Conservation (phyloP, 2,329 filamentous ascomycete genomes). For the Colletotrichum sp. region DNA sequence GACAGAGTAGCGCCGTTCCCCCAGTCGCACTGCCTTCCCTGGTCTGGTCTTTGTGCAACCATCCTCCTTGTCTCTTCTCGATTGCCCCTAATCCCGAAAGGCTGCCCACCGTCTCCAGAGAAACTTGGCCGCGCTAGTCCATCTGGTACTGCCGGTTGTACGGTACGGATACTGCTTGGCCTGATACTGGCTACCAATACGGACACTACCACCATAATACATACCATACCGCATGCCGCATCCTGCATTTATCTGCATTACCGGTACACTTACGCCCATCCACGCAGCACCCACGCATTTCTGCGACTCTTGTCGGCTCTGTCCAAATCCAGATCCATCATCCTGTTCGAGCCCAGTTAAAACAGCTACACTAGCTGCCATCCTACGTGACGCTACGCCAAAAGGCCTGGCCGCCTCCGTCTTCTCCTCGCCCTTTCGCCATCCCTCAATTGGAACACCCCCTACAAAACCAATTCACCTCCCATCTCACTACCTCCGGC, state of each 20-base stretch:
- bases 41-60: slow-evolving; percentile 12
- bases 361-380: slow-evolving; percentile 2
- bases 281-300: not conserved
- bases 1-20: not conserved
- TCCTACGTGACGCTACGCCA: slow-evolving; percentile 1
- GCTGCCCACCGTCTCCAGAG: slow-evolving; percentile 2
- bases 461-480: not conserved
- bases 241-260: not conserved
- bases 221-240: slow-evolving; percentile 4
- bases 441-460: not conserved
- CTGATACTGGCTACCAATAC: not conserved
- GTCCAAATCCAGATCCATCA: slow-evolving; percentile 1
- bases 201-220: not conserved
- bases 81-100: not conserved
- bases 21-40: not conserved
- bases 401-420: not conserved
- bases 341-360: not conserved
- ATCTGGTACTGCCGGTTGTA: slow-evolving; percentile 4
- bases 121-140: slow-evolving; percentile 4
- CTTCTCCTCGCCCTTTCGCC: not conserved
- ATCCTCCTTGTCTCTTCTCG: slow-evolving; percentile 1
- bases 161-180: slow-evolving; percentile 10
- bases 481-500: not conserved
- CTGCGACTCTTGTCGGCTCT: not conserved
- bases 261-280: not conserved